Conservation (phyloP, 2,329 filamentous ascomycete genomes). For the Pestalotiopsis sp. region DNA sequence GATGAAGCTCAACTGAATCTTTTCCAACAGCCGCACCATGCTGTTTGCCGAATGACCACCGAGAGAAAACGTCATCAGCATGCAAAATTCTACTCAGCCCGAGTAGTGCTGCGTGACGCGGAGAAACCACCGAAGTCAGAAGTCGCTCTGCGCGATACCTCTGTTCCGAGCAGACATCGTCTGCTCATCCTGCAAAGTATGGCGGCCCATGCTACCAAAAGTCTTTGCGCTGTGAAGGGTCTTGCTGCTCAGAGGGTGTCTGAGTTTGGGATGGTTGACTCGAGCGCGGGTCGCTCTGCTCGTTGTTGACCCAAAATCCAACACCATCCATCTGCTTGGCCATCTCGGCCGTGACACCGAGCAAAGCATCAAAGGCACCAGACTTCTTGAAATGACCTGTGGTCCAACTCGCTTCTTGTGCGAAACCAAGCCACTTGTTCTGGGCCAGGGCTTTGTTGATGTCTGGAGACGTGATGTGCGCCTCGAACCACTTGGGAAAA, state of each 20-base stretch:
- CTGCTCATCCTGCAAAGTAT: neutral
- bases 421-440: constrained; percentile 28
- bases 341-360: constrained; percentile 23
- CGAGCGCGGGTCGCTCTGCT: constrained; percentile 19
- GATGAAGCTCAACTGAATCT: no score
- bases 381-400: constrained; percentile 21
- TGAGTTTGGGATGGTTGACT: constrained; percentile 5
- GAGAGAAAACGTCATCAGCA: no score
- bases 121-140: no score
- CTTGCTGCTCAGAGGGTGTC: neutral
- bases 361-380: constrained; percentile 25
- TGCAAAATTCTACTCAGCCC: no score
- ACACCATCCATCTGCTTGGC: constrained; percentile 33
- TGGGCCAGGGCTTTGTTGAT: constrained; percentile 25
- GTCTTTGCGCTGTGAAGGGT: neutral
- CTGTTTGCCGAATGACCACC: no score
- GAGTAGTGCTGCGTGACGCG: no score
- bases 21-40: no score
- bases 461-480: constrained; percentile 23
- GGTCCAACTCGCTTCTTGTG: constrained; percentile 28
- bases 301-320: constrained; percentile 30
- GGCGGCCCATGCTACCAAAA: constrained; percentile 5
- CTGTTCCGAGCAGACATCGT: neutral
- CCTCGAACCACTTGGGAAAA: constrained; percentile 29
- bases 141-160: neutral